Base-by-base conservation (phyloP, 108 stramenopile genomes). In the Conticribra guillardii region DNA sequence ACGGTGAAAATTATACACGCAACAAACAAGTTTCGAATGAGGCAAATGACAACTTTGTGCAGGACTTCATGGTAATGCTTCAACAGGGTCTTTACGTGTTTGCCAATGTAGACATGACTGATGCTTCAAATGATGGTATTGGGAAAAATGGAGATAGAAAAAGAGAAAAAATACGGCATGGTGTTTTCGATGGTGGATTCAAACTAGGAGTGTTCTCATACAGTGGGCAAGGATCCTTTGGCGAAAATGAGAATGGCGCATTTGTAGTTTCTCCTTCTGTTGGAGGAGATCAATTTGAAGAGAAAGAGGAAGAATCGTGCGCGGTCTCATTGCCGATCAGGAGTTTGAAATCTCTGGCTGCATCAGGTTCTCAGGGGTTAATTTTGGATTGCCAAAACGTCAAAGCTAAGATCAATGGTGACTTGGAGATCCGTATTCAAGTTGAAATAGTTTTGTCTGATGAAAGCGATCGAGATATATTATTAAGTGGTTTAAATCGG, bases 401-500 rank as follows among this genome's bases (percentile, higher is more conserved):
- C 1, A 15, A 50, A 17, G 14, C 60, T 14, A 30, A 29, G 23
- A 56, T 18, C 1, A 27, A 30, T 23, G 31, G 3, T 18, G 28
- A 51, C 24, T 24, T 11, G 15, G 54, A 7, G 14, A 30, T 18
- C 0, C 23, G 11, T 24, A 24, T 63, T 16, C 66, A 34, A 51
- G 72, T 54, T 29, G 78, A 79, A 68, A 69, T 79, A n/a, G 67
- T 79, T 4, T 44, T 79, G 37, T 79, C 78, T 4, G 73, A 74
- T 33, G 66, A 74, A 64, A 52, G n/a, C 24, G 78, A 79, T 60
- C 30, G 78, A 47, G 71, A 74, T 33, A 67, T 69, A 32, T 47
- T 79, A 16, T 33, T 73, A 4, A 54, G 29, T 58, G 65, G 73
- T 17, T 47, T 79, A 32, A 64, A 45, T n/a, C 45, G 48, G 26